phyloP scores from a whole-genome alignment of 768 basidiomycete genomes.

The Suillus decipiens region DNA sequence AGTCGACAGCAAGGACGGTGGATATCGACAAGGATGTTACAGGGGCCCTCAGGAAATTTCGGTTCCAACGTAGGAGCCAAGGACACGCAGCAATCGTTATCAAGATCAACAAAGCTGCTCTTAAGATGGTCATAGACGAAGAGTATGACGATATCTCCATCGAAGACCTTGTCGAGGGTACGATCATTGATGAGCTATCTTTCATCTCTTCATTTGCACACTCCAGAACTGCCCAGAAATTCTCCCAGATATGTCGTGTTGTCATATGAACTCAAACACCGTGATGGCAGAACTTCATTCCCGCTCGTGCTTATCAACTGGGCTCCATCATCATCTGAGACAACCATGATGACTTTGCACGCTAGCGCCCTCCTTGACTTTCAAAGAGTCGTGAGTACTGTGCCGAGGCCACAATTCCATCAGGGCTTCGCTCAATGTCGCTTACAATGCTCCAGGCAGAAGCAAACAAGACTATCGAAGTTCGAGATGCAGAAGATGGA shows the following conservation, averaged over 20 bases:
- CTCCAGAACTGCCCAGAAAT: conserved; percentile 81
- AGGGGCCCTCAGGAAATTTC: conserved; percentile 80
- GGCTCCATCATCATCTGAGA: conserved; percentile 79
- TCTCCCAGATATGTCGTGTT: conserved; percentile 85
- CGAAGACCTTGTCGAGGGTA: conserved; percentile 88
- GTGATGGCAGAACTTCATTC: conserved; percentile 81
- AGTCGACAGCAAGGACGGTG: conserved; percentile 50
- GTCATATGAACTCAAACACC: conserved; percentile 78
- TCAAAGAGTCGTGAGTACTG: conserved; percentile 64
- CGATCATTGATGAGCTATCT: conserved; percentile 10
- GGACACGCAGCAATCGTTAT: conserved; percentile 81
- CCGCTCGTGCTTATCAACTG: conserved; percentile 89
- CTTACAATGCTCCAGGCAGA: conserved; percentile 52
- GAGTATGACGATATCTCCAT: conserved; percentile 75
- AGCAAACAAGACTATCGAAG: conserved; percentile 77
- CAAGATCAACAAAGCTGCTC: conserved; percentile 85
- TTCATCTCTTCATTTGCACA: conserved; percentile 1
- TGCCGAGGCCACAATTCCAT: neutral
- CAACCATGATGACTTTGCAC: conserved; percentile 74
- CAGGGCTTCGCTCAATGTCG: neutral
- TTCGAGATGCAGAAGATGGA: conserved; percentile 79
- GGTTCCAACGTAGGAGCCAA: conserved; percentile 62
- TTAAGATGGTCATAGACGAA: conserved; percentile 83
- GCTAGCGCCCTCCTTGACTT: conserved; percentile 82
- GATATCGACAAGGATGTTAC: conserved; percentile 83